These are phyloP conservation scores for Leptoxyphium fumago DNA, from an alignment of 2,329 filamentous ascomycete species.

Conservation along the genomic window DNA sequence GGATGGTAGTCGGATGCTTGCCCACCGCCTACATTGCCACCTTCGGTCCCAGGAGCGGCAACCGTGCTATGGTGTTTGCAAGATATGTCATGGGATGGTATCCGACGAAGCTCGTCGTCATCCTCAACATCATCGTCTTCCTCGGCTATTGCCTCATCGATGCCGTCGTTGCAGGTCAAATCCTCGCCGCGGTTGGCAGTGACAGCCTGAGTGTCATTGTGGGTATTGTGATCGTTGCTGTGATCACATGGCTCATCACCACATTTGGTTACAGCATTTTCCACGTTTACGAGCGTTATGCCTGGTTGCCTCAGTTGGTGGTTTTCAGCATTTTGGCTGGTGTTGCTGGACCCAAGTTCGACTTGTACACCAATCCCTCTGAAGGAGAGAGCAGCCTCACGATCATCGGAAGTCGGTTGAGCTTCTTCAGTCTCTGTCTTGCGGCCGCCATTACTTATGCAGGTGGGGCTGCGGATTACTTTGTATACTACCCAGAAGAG, in stretches of 20 bases:
- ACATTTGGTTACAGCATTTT: slow-evolving; percentile 55
- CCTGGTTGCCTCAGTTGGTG: slow-evolving; percentile 49
- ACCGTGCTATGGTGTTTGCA: slow-evolving; percentile 47
- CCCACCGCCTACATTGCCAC: slow-evolving; percentile 46
- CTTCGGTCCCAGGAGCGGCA: slow-evolving; percentile 46
- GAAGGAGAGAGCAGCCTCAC: slow-evolving; percentile 34
- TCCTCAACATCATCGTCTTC: slow-evolving; percentile 48
- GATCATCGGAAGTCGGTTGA: slow-evolving; percentile 43
- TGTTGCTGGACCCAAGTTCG: slow-evolving; percentile 45
- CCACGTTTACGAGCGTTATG: slow-evolving; percentile 54
- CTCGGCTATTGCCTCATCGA: slow-evolving; percentile 49
- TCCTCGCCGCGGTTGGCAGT: slow-evolving; percentile 49
- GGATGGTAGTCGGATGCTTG: slow-evolving; percentile 39
- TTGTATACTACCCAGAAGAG: slow-evolving; percentile 48
- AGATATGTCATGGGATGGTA: slow-evolving; percentile 52
- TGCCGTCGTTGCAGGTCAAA: slow-evolving; percentile 52
- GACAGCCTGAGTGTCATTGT: slow-evolving; percentile 48
- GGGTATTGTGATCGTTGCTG: slow-evolving; percentile 49
- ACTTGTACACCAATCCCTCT: slow-evolving; percentile 34
- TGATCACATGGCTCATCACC: slow-evolving; percentile 49
- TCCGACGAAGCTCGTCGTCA: slow-evolving; percentile 47
- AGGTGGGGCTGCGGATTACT: slow-evolving; percentile 50
- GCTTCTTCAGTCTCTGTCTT: slow-evolving; percentile 56
- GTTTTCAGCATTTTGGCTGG: slow-evolving; percentile 48
- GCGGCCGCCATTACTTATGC: slow-evolving; percentile 50